These are phyloP conservation scores for Rhodomyrtus tomentosa DNA, from an alignment of 345 rosid species.

Conservation along the genomic window DNA sequence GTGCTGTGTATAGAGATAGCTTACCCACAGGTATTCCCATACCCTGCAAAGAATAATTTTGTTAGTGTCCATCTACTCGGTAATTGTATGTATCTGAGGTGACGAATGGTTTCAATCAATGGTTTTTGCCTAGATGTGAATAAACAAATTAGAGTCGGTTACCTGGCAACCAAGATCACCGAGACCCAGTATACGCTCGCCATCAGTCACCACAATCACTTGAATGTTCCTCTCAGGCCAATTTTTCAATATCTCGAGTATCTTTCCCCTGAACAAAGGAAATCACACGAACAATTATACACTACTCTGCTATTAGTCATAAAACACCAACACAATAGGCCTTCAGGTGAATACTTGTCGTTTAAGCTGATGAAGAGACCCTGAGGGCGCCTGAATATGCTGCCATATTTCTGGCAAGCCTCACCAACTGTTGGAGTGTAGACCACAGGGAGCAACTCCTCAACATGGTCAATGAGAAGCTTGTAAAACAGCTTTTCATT, in stretches of 20 bases:
- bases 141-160: neutral
- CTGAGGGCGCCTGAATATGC: conserved; percentile 85
- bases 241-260: conserved; percentile 83
- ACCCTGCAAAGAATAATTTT: conserved; percentile 34
- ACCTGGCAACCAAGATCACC: conserved; percentile 99
- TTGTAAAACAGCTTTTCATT: conserved; percentile 90
- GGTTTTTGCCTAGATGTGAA: neutral
- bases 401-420: conserved; percentile 97
- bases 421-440: conserved; percentile 97
- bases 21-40: conserved; percentile 97
- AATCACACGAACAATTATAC: neutral
- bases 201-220: conserved; percentile 96
- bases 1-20: conserved; percentile 75
- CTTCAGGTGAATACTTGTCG: conserved; percentile 43
- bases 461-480: conserved; percentile 85
- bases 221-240: conserved; percentile 93
- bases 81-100: neutral
- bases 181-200: conserved; percentile 91
- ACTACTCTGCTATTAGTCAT: neutral
- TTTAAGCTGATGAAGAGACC: conserved; percentile 94
- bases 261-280: conserved; percentile 53
- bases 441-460: conserved; percentile 84
- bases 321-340: neutral
- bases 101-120: neutral
- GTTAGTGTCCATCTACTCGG: neutral